Evolutionary conservation across 345 rosid genomes (phyloP).

Genomic region (Laguncularia racemosa): DNA sequence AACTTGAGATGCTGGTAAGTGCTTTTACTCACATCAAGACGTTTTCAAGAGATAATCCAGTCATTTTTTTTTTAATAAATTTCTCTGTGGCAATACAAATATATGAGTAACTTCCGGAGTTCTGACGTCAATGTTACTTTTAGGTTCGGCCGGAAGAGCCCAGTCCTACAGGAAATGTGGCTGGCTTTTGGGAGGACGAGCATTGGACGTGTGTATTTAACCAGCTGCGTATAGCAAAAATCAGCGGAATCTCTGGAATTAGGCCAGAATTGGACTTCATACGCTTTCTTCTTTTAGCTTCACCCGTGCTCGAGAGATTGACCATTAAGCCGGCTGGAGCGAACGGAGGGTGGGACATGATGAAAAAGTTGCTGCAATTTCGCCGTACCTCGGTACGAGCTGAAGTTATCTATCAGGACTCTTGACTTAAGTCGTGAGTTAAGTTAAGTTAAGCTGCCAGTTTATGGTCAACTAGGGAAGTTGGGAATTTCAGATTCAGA

Average conservation of each 20-base stretch:
- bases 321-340: conserved; percentile 36
- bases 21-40: conserved; percentile 1
- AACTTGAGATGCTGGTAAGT: conserved; percentile 55
- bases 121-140: conserved; percentile 7
- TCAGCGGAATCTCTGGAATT: conserved; percentile 35
- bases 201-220: conserved; percentile 36
- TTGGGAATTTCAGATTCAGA: background rate
- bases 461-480: background rate
- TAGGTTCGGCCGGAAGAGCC: conserved; percentile 57
- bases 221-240: conserved; percentile 39
- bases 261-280: conserved; percentile 51
- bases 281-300: conserved; percentile 46
- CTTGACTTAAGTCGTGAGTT: conserved; percentile 14
- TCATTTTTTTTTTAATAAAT: background rate
- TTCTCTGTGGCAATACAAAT: background rate
- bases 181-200: conserved; percentile 35
- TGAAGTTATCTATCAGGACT: conserved; percentile 47
- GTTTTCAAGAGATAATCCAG: background rate
- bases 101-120: background rate
- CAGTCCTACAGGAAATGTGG: conserved; percentile 8
- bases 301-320: conserved; percentile 54
- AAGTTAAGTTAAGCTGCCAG: background rate
- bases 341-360: conserved; percentile 39
- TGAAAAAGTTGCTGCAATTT: conserved; percentile 51
- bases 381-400: conserved; percentile 46